Evolutionary conservation across 768 basidiomycete species (phyloP), one percentile per base, ranked within the genome.

Genomic region (Lactarius hatsudake): DNA sequence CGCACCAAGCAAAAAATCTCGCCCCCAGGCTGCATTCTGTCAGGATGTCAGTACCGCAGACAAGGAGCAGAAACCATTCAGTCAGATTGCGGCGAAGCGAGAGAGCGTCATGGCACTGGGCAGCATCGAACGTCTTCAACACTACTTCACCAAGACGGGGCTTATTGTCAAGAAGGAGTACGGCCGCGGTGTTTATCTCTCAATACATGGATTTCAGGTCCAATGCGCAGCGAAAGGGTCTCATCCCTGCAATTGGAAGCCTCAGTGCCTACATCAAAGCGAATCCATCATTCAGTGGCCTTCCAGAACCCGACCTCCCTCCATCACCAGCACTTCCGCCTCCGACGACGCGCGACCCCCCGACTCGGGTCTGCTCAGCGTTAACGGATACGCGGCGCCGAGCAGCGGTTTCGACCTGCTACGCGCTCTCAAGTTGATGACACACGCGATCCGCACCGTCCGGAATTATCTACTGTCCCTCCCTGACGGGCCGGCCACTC

Each of bases 41-140:
- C 90, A 90, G 0, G 87, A 89, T 76, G 77, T 86, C 73, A 89
- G 87, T 75, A 80, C 87, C 9, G 74, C 81, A 15, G 89, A 88
- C 75, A 93, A 91, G 74, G 86, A 84, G 0, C 81, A 85, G 76
- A 94, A 94, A 71, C 91, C 93, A 2, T 96, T 95, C 82, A 91
- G 90, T 72, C 81, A 90, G 69, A 93, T 90, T 67, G 96, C 96
- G 0, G 93, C 93, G 5, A 96, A 95, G 78, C 86, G 96, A 53
- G 92, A 94, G 76, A 94, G 91, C 72, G 95, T 98, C 23, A 90
- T 96, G 87, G 87, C 93, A 0, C 79, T 98, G 20, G 95, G 95
- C n/a, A 94, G 93, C 74, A 98, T 98, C 71, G 91, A 96, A 75
- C 93, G 96, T 75, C 84, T 98, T 51, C 96, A 98, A 77, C 89